phyloP scores from a whole-genome alignment of 192 early-diverging fungal genomes.

The Coemansia sp. region DNA sequence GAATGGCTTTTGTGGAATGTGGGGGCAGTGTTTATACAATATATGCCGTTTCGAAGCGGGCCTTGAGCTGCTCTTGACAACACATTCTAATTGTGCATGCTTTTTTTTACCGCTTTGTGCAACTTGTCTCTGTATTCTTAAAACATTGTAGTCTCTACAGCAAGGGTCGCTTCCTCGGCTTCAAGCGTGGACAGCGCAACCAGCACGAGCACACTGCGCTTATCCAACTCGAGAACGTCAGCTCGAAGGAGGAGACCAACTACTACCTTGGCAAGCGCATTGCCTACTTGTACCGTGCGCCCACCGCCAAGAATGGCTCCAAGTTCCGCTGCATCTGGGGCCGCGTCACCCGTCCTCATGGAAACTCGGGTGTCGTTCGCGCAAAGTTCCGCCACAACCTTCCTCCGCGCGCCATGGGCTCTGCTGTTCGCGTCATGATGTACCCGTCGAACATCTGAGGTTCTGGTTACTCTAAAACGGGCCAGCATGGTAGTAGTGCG shows the following conservation, averaged over 20 bases:
- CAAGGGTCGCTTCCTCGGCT: conserved; percentile 96
- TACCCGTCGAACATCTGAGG: conserved; percentile 85
- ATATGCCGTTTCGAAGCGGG: too few relatives aligned
- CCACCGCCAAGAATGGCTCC: conserved; percentile 84
- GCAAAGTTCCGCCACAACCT: conserved; percentile 98
- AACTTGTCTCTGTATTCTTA: conserved; percentile 4
- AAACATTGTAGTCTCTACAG: conserved; percentile 83
- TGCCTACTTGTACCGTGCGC: conserved; percentile 95
- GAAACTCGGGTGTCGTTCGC: conserved; percentile 93
- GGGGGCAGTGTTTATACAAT: background rate
- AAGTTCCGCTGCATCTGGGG: conserved; percentile 99
- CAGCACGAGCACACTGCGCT: conserved; percentile 89
- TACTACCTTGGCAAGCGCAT: conserved; percentile 99
- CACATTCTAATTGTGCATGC: background rate
- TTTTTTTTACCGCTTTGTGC: background rate
- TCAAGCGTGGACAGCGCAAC: conserved; percentile 89
- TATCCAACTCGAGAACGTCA: conserved; percentile 90
- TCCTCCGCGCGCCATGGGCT: conserved; percentile 91
- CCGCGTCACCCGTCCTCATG: conserved; percentile 91
- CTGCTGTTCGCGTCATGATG: conserved; percentile 90
- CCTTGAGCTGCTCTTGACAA: background rate
- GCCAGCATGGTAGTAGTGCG: background rate
- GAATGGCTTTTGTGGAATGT: background rate
- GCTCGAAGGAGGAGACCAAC: conserved; percentile 82
- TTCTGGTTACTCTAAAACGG: background rate